phyloP scores from a whole-genome alignment of 805 yeast genomes.

The Candida broadrunensis region DNA sequence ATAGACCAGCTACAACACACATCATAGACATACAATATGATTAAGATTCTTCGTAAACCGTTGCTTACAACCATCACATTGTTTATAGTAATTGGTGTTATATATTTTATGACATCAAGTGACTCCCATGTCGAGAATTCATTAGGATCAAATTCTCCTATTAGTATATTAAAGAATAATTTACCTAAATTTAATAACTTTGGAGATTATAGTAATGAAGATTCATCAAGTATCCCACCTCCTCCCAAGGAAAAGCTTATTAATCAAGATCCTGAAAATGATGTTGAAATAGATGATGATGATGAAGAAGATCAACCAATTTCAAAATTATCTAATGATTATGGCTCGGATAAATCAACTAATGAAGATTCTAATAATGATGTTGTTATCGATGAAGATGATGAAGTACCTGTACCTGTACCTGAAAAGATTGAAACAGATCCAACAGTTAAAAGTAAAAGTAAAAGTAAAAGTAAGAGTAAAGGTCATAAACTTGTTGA shows the following conservation, averaged over 20 bases:
- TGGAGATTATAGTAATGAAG: background rate
- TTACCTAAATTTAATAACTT: background rate
- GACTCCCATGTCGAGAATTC: constrained; percentile 13
- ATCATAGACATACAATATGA: too few relatives aligned
- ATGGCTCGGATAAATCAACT: background rate
- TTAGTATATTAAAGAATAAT: constrained; percentile 8
- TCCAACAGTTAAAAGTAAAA: background rate
- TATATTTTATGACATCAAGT: constrained; percentile 25
- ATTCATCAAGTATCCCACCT: too few relatives aligned
- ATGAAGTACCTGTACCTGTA: background rate
- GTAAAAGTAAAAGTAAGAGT: too few relatives aligned
- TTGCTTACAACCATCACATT: constrained; percentile 21
- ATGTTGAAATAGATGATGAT: background rate
- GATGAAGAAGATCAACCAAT: background rate
- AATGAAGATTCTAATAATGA: background rate
- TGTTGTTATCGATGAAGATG: background rate
- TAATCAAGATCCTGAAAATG: background rate
- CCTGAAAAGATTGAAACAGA: background rate
- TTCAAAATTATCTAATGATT: background rate
- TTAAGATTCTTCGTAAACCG: constrained; percentile 25
- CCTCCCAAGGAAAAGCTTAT: background rate
- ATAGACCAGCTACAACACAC: too few relatives aligned
- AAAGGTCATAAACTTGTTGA: too few relatives aligned
- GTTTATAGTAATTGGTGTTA: constrained; percentile 19
- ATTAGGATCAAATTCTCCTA: constrained; percentile 20